Percentiles rank a stretch among this genome's conserved stretches.
These are phyloP conservation scores for Thelephora ganbajun DNA, from an alignment of 768 basidiomycete species.

Conservation along the genomic window DNA sequence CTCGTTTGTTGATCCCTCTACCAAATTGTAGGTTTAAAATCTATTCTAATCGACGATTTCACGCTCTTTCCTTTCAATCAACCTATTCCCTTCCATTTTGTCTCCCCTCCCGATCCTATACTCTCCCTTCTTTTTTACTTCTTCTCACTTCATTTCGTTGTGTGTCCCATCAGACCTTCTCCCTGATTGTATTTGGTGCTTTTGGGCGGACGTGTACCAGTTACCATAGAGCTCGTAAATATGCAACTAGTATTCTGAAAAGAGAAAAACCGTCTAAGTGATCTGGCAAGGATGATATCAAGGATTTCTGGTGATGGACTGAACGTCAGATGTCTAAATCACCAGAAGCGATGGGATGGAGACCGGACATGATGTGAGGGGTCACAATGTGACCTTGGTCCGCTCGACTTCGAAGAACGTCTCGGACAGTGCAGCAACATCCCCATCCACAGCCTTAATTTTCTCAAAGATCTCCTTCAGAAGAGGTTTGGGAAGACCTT, in stretches of 20 bases:
- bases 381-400: constrained; percentile 2
- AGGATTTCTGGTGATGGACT: too few species aligned
- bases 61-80: not conserved
- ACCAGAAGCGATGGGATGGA: too few species aligned
- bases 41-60: too few species aligned
- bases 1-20: too few species aligned
- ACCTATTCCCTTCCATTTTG: not conserved
- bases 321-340: too few species aligned
- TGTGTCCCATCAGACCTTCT: not conserved
- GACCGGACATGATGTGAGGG: not conserved
- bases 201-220: not conserved
- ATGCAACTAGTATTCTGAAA: not conserved
- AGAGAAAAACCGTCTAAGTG: too few species aligned
- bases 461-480: constrained; percentile 8
- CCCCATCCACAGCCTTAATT: constrained; percentile 10
- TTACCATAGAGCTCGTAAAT: not conserved
- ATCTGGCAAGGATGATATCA: too few species aligned
- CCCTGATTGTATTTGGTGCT: not conserved
- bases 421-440: constrained; percentile 10
- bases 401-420: constrained; percentile 13
- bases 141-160: not conserved
- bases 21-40: too few species aligned
- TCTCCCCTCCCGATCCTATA: not conserved
- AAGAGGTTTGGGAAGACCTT: constrained; percentile 7
- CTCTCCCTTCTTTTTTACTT: not conserved